Base-by-base conservation (phyloP, 2,329 filamentous ascomycete species). In the Berkeleyomyces rouxiae region DNA sequence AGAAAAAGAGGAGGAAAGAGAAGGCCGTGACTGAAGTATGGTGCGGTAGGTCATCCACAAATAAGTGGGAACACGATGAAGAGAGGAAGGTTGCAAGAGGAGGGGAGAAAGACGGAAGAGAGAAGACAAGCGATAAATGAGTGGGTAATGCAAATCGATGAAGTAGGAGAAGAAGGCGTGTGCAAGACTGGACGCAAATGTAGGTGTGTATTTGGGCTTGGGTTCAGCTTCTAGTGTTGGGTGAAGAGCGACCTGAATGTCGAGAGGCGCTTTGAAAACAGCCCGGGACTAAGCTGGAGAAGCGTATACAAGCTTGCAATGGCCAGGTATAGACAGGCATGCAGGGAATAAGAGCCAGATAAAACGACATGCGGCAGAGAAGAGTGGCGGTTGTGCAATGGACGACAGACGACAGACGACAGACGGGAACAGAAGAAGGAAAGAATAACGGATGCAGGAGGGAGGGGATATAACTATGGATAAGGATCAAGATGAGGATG, bases 61-160 rank as follows among this genome's bases (percentile, higher is more conserved):
- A 58, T 40, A 58, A 40, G 55, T 55, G 51, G 51, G 13, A 36
- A 55, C 51, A 43, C 55, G 55, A 58, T 40, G 55, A 58, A 58
- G 39, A 43, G 4, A 43, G 55, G n/a, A 61, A 61, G 39, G 23
- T 23, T 23, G n/a, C 13, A 43, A 9, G 55, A 31, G 6, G 42
- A 60, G 13, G 10, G 43, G 31, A 46, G 10, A 16, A 60, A 43
- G 36, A 40, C 23, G 16, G 31, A 13, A 40, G 46, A 33, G 33
- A 40, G 42, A 36, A 61, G 40, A 39, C 47, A 49, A 61, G 39
- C 40, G 33, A 31, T 16, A 42, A 42, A 51, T 37, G 11, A 7
- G 44, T 49, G 33, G 59, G 40, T 37, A 60, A 44, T 16, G 10
- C 36, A 42, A 3, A 51, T 23, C 42, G 31, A 60, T 37, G 40